A percentile compares a stretch with the other conserved stretches of the same genome.
Evolutionary conservation across 176 grass and related monocot species (phyloP).

Genomic region (Urochloa ruziziensis): DNA sequence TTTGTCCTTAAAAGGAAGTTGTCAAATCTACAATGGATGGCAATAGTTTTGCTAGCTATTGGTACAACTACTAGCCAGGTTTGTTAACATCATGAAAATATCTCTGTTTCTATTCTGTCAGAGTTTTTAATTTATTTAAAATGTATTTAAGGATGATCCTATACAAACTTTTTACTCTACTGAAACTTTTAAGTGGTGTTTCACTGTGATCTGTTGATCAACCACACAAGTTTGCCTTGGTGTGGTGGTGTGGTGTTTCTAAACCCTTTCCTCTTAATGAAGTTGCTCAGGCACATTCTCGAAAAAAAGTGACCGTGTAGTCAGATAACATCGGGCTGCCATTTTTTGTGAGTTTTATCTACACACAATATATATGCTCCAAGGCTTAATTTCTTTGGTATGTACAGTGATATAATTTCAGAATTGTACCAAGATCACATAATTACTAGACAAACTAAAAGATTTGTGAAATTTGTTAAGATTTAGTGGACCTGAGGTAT

Average conservation of each 20-base stretch:
- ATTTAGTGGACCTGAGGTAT: not conserved
- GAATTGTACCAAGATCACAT: not conserved
- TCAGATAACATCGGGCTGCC: no score
- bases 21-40: no score
- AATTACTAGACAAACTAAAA: not conserved
- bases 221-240: no score
- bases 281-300: no score
- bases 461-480: not conserved
- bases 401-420: not conserved
- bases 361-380: not conserved
- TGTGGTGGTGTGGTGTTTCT: no score
- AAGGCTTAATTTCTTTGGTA: not conserved
- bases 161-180: no score
- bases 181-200: not conserved
- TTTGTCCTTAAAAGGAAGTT: no score
- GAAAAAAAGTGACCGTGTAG: not conserved
- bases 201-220: no score
- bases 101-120: constrained; percentile 7
- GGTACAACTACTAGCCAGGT: constrained; percentile 97
- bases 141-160: not conserved
- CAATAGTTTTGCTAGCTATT: no score
- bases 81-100: constrained; percentile 6
- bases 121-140: not conserved
- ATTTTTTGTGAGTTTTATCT: not conserved
- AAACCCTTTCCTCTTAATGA: no score